phyloP scores from a whole-genome alignment of 768 basidiomycete genomes.

The Myochromella boudieri region DNA sequence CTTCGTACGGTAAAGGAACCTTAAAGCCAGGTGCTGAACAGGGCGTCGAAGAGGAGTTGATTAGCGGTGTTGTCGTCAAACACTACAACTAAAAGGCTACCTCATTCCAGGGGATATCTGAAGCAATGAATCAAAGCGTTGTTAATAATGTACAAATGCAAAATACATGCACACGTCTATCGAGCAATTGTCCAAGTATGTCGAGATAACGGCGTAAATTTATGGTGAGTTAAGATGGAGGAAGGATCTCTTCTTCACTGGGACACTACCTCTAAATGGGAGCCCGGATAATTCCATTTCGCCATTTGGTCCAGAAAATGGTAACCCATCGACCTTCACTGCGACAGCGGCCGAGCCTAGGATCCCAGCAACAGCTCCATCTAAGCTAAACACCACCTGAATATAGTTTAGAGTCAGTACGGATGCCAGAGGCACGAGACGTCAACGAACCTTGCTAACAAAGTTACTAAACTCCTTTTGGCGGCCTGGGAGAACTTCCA shows the following conservation, averaged over 20 bases:
- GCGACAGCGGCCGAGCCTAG: constrained; percentile 62
- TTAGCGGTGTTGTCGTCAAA: constrained; percentile 54
- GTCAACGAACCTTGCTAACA: constrained; percentile 60
- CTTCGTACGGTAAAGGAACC: constrained; percentile 49
- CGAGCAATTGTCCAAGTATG: background rate
- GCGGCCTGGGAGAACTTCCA: constrained; percentile 77
- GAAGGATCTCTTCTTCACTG: constrained; percentile 55
- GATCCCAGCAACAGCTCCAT: constrained; percentile 70
- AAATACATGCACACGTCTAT: background rate
- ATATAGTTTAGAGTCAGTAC: no score
- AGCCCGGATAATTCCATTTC: constrained; percentile 62
- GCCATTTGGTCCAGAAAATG: constrained; percentile 36
- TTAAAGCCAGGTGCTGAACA: constrained; percentile 39
- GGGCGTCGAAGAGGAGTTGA: constrained; percentile 52
- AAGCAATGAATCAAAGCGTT: constrained; percentile 1
- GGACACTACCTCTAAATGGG: constrained; percentile 67
- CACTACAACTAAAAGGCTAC: constrained; percentile 63
- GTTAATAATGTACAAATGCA: background rate
- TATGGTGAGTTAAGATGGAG: background rate
- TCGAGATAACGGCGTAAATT: background rate
- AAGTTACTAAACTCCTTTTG: constrained; percentile 76
- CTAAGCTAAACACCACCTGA: constrained; percentile 67
- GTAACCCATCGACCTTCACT: constrained; percentile 60
- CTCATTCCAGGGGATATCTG: no score
- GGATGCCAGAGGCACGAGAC: no score